Conservation (phyloP, 805 yeast species). For the Kluyveromyces siamensis region DNA sequence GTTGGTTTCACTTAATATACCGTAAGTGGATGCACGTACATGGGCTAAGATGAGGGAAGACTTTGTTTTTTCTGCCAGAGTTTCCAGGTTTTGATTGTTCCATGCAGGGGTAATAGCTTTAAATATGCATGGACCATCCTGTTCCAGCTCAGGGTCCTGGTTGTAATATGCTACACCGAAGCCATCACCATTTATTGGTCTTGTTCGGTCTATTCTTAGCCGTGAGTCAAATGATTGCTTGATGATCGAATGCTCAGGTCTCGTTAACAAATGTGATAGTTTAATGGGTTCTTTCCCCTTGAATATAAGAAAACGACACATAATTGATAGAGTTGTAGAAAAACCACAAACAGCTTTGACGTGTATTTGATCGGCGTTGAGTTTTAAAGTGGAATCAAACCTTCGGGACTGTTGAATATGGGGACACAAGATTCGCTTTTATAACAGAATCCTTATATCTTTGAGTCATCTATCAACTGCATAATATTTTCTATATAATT, state of each 20-base stretch:
- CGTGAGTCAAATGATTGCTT: slow-evolving; percentile 92
- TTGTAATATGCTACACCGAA: slow-evolving; percentile 94
- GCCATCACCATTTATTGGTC: slow-evolving; percentile 97
- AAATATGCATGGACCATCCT: slow-evolving; percentile 79
- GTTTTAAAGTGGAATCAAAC: too few relatives aligned
- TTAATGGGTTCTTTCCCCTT: slow-evolving; percentile 86
- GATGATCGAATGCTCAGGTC: slow-evolving; percentile 95
- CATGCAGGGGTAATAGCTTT: slow-evolving; percentile 97
- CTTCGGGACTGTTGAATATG: too few relatives aligned
- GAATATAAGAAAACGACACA: slow-evolving; percentile 91
- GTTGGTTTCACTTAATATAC: slow-evolving; percentile 87
- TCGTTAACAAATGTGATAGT: slow-evolving; percentile 76
- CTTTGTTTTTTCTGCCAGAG: slow-evolving; percentile 80
- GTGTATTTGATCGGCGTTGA: too few relatives aligned
- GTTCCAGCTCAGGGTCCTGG: slow-evolving; percentile 42
- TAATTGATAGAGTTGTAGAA: slow-evolving; percentile 18
- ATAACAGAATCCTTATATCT: too few relatives aligned
- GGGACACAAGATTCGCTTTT: too few relatives aligned
- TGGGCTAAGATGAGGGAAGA: slow-evolving; percentile 85
- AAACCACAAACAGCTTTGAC: too few relatives aligned
- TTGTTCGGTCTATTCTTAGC: slow-evolving; percentile 71
- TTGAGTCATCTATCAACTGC: too few relatives aligned
- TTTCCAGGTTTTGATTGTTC: slow-evolving; percentile 87
- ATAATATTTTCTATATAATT: too few relatives aligned
- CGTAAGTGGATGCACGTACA: slow-evolving; percentile 93